Evolutionary conservation across 108 stramenopile species (phyloP), one percentile per base, ranked within the genome.

Genomic region (Nitzschia palea): DNA sequence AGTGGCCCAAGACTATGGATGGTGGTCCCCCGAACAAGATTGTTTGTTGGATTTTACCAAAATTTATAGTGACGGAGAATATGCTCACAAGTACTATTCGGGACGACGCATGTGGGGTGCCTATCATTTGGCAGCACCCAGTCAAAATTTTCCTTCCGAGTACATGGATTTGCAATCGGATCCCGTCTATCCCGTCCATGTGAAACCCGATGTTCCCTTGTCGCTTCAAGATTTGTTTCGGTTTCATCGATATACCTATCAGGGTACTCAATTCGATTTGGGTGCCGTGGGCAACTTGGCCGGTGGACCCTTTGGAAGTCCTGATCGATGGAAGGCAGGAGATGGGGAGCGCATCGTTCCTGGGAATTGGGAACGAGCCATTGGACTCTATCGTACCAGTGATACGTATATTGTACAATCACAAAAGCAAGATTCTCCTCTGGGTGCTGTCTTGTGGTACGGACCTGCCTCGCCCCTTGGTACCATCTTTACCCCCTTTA

Each of bases 181-280:
- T 61, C 74, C 70, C 10, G 86, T 75, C 12, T 88, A 87, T 59
- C 90, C 90, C 4, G 84, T 94, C 44, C 71, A 73, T 20, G 78
- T 72, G 0, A 34, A 18, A 26, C 87, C 86, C 27, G 89, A 86
- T 57, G 2, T 30, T 2, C 56, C 26, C 36, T 80, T 29, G 56
- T 30, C 23, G 23, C 44, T 37, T 43, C 52, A 62, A 26, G 89
- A 89, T 64, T 42, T 91, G 20, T 76, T 82, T 68, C 30, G 65
- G 22, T 69, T 85, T 8, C 78, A 81, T 42, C 80, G 88, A 5
- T 77, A 90, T 62, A 85, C 85, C 64, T 91, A 90, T 60, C 80
- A 86, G 37, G 86, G 86, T 25, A 91, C 91, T 17, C 40, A 55
- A 18, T 92, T 67, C 55, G 85, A 88, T 61, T 51, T 88, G 54